These are phyloP conservation scores for Citrus cavaleriei DNA, from an alignment of 345 rosid genomes.

Conservation along the genomic window DNA sequence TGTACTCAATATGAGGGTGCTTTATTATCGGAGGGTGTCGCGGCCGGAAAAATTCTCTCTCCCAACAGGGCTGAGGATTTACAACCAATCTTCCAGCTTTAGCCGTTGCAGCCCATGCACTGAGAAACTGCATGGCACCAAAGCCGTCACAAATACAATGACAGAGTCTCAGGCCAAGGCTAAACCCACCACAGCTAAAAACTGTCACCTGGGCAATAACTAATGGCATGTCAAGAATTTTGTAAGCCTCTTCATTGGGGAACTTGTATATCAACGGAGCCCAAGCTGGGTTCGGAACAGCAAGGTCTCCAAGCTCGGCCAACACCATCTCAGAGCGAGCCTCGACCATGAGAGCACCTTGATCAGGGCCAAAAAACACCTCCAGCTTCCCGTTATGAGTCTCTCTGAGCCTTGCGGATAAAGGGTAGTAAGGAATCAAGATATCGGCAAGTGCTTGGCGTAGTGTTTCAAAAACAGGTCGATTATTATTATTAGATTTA, in stretches of 20 bases:
- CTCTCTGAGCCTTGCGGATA: conserved; percentile 77
- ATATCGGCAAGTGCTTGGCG: conserved; percentile 53
- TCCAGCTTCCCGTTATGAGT: conserved; percentile 58
- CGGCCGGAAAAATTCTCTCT: conserved; percentile 57
- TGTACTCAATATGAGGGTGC: conserved; percentile 65
- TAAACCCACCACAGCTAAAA: conserved; percentile 80
- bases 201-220: conserved; percentile 78
- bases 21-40: conserved; percentile 61
- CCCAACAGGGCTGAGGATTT: conserved; percentile 77
- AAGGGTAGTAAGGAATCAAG: conserved; percentile 80
- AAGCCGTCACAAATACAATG: conserved; percentile 90
- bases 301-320: conserved; percentile 67
- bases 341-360: conserved; percentile 75
- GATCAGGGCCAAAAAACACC: conserved; percentile 66
- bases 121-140: conserved; percentile 90
- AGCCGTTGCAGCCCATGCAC: conserved; percentile 72
- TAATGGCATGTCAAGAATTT: conserved; percentile 73
- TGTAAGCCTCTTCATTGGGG: conserved; percentile 73
- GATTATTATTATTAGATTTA: not conserved
- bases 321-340: conserved; percentile 53
- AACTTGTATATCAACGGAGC: conserved; percentile 59
- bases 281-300: conserved; percentile 92
- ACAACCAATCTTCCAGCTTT: conserved; percentile 48
- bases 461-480: conserved; percentile 31
- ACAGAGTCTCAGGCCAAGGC: conserved; percentile 81